phyloP scores from a whole-genome alignment of 225 moss, liverwort and hornwort species.

The Straminergon stramineum region DNA sequence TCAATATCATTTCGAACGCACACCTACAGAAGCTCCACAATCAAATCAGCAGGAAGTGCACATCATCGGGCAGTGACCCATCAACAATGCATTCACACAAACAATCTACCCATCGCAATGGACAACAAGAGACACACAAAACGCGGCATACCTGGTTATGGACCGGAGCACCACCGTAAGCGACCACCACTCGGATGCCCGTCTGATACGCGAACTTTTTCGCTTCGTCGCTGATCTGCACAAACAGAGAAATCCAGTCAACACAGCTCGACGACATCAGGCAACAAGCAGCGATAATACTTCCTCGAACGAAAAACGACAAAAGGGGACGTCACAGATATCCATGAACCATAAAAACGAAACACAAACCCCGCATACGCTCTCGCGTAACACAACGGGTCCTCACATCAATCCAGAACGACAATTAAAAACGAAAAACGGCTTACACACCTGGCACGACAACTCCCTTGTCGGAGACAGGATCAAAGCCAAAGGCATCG shows the following conservation, averaged over 20 bases:
- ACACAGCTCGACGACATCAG: background rate
- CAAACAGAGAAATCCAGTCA: background rate
- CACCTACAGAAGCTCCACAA: background rate
- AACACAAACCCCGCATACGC: background rate
- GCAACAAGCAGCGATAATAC: background rate
- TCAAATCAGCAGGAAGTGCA: background rate
- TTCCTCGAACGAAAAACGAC: too few species aligned
- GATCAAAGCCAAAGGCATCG: conserved; percentile 67
- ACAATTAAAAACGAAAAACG: background rate
- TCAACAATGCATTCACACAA: background rate
- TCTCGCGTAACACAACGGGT: background rate
- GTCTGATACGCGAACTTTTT: conserved; percentile 99
- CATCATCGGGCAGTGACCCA: background rate
- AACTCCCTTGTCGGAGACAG: conserved; percentile 78
- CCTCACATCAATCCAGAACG: background rate
- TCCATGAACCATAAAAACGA: background rate
- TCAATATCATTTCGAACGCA: background rate
- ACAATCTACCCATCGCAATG: background rate
- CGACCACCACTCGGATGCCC: conserved; percentile 91
- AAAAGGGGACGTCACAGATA: background rate
- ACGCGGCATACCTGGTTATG: conserved; percentile 52
- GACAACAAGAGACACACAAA: background rate
- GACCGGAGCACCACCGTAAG: conserved; percentile 96
- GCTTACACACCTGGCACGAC: conserved; percentile 53
- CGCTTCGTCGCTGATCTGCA: conserved; percentile 95